Evolutionary conservation across 305 asterid species (phyloP), one percentile per base, ranked within the genome.

Genomic region (Plantago rigida): DNA sequence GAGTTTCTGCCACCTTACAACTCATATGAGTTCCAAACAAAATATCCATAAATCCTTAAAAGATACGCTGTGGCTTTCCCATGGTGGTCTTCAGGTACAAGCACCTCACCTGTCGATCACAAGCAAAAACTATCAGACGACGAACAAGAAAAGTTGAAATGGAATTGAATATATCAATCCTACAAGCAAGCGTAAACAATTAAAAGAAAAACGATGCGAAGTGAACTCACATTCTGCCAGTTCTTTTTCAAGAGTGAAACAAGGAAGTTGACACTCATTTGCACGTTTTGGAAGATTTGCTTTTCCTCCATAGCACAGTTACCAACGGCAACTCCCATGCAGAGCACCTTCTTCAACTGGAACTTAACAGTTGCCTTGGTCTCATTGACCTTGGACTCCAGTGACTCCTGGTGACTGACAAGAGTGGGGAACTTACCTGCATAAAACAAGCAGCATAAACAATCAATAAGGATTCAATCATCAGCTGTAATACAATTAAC

Each of bases 281-380:
- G 91, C 52, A 81, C 84, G 13, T 81, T 84, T 68, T 84, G 91
- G 44, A 84, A 81, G 63, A 84, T 73, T 65, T 84, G 87, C 62
- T 84, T 84, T 76, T 84, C 92, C 14, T 84, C 92, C 92, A 84
- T 81, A 55, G 47, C 77, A 17, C 75, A 63, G 48, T 84, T 84
- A 1, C 92, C 92, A 50, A 84, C 92, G 3, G 92, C 92, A 42
- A 84, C 86, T n/a, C 87, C 88, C 92, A 84, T 81, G 76, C 92
- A 84, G 26, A 84, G 88, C 56, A 84, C 92, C 69, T 84, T 84
- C 72, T 84, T 84, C 79, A 84, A 65, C 45, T 84, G 92, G 67
- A 84, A 84, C 71, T 84, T 84, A 15, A 84, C 74, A 1, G 87
- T 84, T 12, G 92, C 92, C 56, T 85, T 85, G 45, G 80, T 81